phyloP scores from a whole-genome alignment of 2,329 filamentous ascomycete genomes.

The Rachicladosporium sp. region DNA sequence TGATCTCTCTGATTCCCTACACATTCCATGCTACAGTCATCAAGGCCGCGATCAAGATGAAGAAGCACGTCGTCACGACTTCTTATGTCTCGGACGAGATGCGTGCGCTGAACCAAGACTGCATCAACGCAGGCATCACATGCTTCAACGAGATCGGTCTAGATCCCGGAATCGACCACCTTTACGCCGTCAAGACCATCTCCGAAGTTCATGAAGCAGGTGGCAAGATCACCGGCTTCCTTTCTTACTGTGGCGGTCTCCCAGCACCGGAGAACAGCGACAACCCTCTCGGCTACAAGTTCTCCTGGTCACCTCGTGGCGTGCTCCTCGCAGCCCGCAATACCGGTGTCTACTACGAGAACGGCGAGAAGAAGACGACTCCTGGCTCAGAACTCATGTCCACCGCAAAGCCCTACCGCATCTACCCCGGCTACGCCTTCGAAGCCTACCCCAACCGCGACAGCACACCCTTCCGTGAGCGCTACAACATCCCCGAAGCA shows the following conservation, averaged over 20 bases:
- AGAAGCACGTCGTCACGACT: constrained; percentile 95
- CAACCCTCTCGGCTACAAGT: constrained; percentile 94
- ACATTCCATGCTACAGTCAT: constrained; percentile 80
- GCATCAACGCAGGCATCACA: constrained; percentile 84
- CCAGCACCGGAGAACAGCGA: constrained; percentile 57
- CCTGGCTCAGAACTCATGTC: constrained; percentile 52
- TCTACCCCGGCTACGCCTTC: constrained; percentile 79
- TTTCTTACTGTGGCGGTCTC: constrained; percentile 74
- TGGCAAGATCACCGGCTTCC: constrained; percentile 73
- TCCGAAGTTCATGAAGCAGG: constrained; percentile 74
- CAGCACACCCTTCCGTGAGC: constrained; percentile 73
- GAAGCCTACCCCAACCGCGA: constrained; percentile 92
- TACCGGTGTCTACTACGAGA: constrained; percentile 68
- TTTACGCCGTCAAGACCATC: constrained; percentile 79
- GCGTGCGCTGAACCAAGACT: constrained; percentile 70
- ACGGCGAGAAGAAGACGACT: constrained; percentile 55
- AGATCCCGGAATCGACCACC: constrained; percentile 61
- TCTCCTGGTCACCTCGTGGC: constrained; percentile 64
- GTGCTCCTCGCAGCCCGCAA: constrained; percentile 81
- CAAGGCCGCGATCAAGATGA: constrained; percentile 81
- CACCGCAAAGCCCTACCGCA: constrained; percentile 76
- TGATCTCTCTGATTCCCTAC: constrained; percentile 68
- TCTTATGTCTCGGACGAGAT: constrained; percentile 88
- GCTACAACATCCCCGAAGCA: constrained; percentile 85
- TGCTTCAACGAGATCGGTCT: constrained; percentile 94